phyloP scores from a whole-genome alignment of 2,329 filamentous ascomycete species.

The Aspergillus unguis region DNA sequence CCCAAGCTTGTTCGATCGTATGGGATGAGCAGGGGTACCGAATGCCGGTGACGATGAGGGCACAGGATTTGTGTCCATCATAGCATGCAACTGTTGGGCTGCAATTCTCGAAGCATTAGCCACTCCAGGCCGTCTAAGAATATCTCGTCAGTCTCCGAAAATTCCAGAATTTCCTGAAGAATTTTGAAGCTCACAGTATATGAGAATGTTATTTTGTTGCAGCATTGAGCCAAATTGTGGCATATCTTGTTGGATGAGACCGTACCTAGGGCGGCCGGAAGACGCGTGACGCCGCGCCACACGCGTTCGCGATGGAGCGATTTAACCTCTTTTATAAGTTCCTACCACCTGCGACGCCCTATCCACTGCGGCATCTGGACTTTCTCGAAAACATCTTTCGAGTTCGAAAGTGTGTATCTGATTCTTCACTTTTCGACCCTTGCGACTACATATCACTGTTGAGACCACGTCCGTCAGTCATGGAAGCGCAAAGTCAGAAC shows the following conservation, averaged over 20 bases:
- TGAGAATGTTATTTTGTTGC: background rate
- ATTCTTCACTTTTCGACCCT: background rate
- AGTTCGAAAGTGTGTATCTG: background rate
- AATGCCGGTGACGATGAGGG: constrained; percentile 90
- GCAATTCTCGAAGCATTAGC: background rate
- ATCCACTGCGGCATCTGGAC: too few species aligned
- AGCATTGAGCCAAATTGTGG: too few species aligned
- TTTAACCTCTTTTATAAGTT: background rate
- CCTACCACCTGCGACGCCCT: too few species aligned
- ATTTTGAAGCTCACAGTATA: background rate
- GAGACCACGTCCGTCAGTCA: constrained; percentile 13
- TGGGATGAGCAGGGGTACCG: constrained; percentile 77
- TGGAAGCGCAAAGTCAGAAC: constrained; percentile 23
- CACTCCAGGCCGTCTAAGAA: background rate
- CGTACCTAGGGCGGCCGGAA: background rate
- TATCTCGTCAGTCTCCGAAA: too few species aligned
- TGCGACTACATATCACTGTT: background rate
- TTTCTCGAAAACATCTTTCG: background rate
- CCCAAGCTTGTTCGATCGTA: constrained; percentile 46
- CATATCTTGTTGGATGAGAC: too few species aligned
- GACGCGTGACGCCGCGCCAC: constrained; percentile 8
- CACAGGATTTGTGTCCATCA: constrained; percentile 54
- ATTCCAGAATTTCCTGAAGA: too few species aligned
- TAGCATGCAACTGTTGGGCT: constrained; percentile 1
- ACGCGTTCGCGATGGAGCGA: background rate